These are phyloP conservation scores for Tubosaeta sp. DNA, from an alignment of 768 basidiomycete genomes.

Conservation along the genomic window DNA sequence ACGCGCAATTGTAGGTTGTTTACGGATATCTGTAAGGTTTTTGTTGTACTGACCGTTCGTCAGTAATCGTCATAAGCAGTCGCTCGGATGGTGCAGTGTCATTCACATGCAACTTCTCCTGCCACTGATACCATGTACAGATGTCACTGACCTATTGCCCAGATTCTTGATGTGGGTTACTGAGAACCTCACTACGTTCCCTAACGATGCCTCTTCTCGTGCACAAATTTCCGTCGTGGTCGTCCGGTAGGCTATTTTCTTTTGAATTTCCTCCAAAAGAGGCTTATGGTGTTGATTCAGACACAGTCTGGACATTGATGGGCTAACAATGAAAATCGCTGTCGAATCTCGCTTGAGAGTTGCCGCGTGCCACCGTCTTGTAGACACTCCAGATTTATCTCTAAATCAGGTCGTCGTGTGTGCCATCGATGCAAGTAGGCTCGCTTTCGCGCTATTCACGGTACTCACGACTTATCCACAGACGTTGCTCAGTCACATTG, in stretches of 20 bases:
- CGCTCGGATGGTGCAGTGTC: slow-evolving; percentile 16
- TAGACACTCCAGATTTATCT: slow-evolving; percentile 16
- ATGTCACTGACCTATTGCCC: slow-evolving; percentile 14
- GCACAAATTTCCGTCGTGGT: slow-evolving; percentile 17
- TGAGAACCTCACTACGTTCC: not conserved
- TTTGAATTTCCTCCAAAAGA: not conserved
- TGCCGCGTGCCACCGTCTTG: slow-evolving; percentile 8
- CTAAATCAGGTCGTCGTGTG: slow-evolving; percentile 37
- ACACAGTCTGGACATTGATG: slow-evolving; percentile 11
- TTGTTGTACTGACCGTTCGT: not conserved
- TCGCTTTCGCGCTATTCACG: not conserved
- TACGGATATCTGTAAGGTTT: not conserved
- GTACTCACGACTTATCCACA: slow-evolving; percentile 17
- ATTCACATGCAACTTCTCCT: not conserved
- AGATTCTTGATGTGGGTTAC: slow-evolving; percentile 19
- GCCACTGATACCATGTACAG: slow-evolving; percentile 9
- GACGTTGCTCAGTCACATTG: slow-evolving; percentile 40
- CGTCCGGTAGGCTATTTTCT: slow-evolving; percentile 13
- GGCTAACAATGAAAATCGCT: slow-evolving; percentile 11
- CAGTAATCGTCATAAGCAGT: slow-evolving; percentile 20
- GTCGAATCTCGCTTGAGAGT: slow-evolving; percentile 15
- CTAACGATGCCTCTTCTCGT: not conserved
- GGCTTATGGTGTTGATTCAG: slow-evolving; percentile 9
- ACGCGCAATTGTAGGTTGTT: slow-evolving; percentile 18
- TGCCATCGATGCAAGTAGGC: slow-evolving; percentile 36